Percentiles rank a stretch among this genome's conserved stretches.
phyloP scores from a whole-genome alignment of 768 basidiomycete species.

The Boletus subparvulus region DNA sequence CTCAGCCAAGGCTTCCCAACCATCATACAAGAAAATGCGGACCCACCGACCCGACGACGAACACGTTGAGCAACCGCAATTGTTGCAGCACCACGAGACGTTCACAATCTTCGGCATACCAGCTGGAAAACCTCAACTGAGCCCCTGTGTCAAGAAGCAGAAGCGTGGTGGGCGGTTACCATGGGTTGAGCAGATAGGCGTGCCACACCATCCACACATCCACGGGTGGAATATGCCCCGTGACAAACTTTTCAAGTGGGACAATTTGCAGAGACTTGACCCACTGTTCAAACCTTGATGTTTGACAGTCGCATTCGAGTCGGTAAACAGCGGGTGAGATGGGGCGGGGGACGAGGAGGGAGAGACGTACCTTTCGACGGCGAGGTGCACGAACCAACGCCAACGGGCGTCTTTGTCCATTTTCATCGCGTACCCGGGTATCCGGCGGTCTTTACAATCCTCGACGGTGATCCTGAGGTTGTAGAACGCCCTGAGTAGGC shows the following conservation, averaged over 20 bases:
- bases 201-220: conserved; percentile 47
- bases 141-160: background rate
- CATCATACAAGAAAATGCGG: background rate
- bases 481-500: conserved; percentile 34
- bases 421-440: conserved; percentile 25
- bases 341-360: background rate
- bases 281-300: conserved; percentile 38
- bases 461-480: conserved; percentile 31
- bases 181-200: conserved; percentile 40
- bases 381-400: conserved; percentile 41
- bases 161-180: conserved; percentile 17
- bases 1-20: background rate
- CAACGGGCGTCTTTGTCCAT: conserved; percentile 34
- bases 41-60: conserved; percentile 32
- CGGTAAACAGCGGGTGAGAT: background rate
- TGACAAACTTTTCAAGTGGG: conserved; percentile 27
- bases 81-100: conserved; percentile 26
- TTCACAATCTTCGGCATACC: conserved; percentile 36
- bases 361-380: conserved; percentile 36
- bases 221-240: conserved; percentile 32
- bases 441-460: conserved; percentile 24
- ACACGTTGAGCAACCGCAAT: conserved; percentile 26
- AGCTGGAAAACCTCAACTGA: conserved; percentile 18
- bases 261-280: conserved; percentile 23
- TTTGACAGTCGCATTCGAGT: background rate